Conservation (phyloP, 2,329 filamentous ascomycete genomes). For the Monascus ruber region DNA sequence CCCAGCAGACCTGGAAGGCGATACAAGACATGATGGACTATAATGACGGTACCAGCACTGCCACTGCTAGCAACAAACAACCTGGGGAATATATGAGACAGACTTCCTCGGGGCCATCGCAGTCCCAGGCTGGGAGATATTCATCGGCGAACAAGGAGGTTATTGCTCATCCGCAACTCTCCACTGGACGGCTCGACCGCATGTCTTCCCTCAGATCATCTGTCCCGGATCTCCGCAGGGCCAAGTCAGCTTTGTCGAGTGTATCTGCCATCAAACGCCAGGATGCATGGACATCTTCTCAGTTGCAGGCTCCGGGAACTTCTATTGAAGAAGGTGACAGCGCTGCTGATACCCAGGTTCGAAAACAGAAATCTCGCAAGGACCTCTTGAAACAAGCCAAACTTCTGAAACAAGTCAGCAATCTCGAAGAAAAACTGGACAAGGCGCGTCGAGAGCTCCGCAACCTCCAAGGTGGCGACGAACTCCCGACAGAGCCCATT, state of each 20-base stretch:
- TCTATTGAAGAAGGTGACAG: constrained; percentile 13
- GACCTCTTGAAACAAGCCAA: constrained; percentile 48
- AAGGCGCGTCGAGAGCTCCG: constrained; percentile 44
- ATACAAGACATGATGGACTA: constrained; percentile 22
- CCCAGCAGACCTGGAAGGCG: constrained; percentile 24
- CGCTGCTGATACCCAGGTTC: constrained; percentile 17
- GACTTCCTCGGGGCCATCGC: constrained; percentile 2
- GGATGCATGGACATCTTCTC: constrained; percentile 20
- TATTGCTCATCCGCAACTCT: constrained; percentile 3
- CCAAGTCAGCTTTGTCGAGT: constrained; percentile 20
- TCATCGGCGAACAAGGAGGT: neutral
- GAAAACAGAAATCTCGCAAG: constrained; percentile 42
- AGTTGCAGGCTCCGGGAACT: neutral
- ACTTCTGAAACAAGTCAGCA: constrained; percentile 48
- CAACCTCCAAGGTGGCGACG: constrained; percentile 33
- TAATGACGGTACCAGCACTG: neutral
- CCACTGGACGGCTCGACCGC: constrained; percentile 5
- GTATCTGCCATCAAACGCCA: constrained; percentile 13
- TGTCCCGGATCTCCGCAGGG: constrained; percentile 25
- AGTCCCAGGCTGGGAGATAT: neutral
- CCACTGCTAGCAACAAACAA: constrained; percentile 1
- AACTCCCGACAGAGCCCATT: constrained; percentile 8
- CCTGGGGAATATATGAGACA: constrained; percentile 7
- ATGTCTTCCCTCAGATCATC: constrained; percentile 20
- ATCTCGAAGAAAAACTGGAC: constrained; percentile 48